Conservation (phyloP, 306 rosid genomes). For the Alnus rubra region DNA sequence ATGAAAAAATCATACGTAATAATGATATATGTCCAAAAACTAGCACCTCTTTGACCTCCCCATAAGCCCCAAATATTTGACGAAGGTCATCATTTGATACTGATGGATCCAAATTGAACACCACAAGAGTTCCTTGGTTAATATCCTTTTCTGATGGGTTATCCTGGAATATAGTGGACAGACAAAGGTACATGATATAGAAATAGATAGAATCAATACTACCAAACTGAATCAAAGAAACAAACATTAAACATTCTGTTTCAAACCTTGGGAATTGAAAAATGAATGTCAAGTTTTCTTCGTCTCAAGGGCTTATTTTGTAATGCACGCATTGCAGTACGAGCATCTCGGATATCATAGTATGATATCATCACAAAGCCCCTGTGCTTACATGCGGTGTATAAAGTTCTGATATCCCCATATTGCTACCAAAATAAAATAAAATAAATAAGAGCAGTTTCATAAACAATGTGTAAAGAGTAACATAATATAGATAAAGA, state of each 20-base stretch:
- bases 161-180: constrained; percentile 55
- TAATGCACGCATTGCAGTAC: constrained; percentile 87
- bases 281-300: constrained; percentile 93
- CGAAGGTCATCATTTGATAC: constrained; percentile 93
- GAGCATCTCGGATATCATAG: constrained; percentile 94
- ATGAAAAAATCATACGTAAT: constrained; percentile 5
- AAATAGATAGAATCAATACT: constrained; percentile 7
- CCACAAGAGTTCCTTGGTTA: constrained; percentile 97
- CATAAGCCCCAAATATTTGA: constrained; percentile 86
- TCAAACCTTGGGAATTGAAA: constrained; percentile 95
- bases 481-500: constrained; percentile 17
- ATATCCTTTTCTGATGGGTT: constrained; percentile 93
- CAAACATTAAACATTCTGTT: constrained; percentile 7
- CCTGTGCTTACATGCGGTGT: constrained; percentile 95
- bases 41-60: constrained; percentile 91
- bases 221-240: constrained; percentile 8
- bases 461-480: constrained; percentile 18
- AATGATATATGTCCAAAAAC: constrained; percentile 12
- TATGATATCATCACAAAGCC: constrained; percentile 98
- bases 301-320: constrained; percentile 92
- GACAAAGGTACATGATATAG: constrained; percentile 26
- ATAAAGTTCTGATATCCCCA: constrained; percentile 91
- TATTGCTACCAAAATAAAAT: constrained; percentile 61
- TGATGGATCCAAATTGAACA: constrained; percentile 90
- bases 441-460: constrained; percentile 4